phyloP scores from a whole-genome alignment of 257 asterid genomes.

The Solanum sitiens region DNA sequence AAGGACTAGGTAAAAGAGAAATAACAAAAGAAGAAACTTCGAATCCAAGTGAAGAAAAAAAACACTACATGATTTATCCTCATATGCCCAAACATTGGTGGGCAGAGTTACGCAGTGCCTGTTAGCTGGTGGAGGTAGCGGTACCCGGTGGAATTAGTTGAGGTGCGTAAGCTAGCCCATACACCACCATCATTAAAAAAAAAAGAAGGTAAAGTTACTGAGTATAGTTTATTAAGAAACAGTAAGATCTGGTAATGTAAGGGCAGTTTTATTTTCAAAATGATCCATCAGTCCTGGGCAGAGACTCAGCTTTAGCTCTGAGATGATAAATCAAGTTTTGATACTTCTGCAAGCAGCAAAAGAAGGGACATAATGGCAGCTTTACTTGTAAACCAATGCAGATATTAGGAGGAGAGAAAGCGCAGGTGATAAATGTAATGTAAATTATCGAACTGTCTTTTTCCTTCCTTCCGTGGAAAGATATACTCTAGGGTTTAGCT shows the following conservation, averaged over 20 bases:
- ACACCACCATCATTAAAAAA: not conserved
- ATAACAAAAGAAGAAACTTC: not conserved
- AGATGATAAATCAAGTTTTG: not conserved
- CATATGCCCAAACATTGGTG: not conserved
- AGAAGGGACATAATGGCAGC: not conserved
- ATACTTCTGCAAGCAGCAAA: not conserved
- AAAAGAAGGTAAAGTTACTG: not conserved
- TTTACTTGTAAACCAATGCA: not conserved
- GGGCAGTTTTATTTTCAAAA: not conserved
- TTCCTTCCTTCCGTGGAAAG: not conserved
- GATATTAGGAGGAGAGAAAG: not conserved
- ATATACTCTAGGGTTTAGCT: not conserved
- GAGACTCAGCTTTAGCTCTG: not conserved
- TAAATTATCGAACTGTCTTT: not conserved
- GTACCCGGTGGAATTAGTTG: not conserved
- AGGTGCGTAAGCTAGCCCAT: not conserved
- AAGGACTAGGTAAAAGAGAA: not conserved
- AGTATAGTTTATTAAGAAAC: not conserved
- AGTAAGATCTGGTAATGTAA: not conserved
- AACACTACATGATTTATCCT: not conserved
- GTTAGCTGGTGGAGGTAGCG: not conserved
- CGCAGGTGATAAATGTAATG: not conserved
- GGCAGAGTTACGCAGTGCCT: not conserved
- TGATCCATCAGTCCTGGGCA: not conserved
- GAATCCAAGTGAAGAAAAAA: not conserved